These are phyloP conservation scores for Macadamia tetraphylla DNA, from an alignment of 164 flowering plant species.

Conservation along the genomic window DNA sequence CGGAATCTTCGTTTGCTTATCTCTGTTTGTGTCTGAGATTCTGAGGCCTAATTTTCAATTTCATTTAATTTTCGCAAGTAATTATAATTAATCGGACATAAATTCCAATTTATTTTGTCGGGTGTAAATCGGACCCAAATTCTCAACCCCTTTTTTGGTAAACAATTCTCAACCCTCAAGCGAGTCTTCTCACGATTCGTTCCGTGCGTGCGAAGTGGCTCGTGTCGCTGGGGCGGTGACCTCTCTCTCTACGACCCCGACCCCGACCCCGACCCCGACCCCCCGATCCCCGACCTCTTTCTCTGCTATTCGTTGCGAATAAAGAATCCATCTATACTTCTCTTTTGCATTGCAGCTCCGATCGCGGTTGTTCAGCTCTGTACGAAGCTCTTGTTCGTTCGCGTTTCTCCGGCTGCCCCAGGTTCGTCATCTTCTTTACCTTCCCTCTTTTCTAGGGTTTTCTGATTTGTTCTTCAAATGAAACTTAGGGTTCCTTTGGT, in stretches of 20 bases:
- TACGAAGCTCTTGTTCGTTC: neutral
- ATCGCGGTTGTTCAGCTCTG: neutral
- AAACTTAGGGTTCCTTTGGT: neutral
- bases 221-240: neutral
- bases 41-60: no score
- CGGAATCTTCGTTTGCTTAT: no score
- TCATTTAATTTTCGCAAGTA: no score
- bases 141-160: no score
- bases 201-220: neutral
- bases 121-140: neutral
- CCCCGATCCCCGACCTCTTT: neutral
- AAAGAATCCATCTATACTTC: neutral
- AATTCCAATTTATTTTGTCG: neutral
- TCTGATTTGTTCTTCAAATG: neutral
- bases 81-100: no score
- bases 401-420: neutral
- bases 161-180: neutral
- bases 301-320: neutral
- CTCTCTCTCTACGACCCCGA: neutral
- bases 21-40: no score
- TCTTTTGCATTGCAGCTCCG: neutral
- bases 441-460: neutral
- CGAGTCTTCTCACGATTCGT: neutral
- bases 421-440: neutral
- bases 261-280: no score